phyloP scores from a whole-genome alignment of 805 yeast genomes.

The Candida ulmi region DNA sequence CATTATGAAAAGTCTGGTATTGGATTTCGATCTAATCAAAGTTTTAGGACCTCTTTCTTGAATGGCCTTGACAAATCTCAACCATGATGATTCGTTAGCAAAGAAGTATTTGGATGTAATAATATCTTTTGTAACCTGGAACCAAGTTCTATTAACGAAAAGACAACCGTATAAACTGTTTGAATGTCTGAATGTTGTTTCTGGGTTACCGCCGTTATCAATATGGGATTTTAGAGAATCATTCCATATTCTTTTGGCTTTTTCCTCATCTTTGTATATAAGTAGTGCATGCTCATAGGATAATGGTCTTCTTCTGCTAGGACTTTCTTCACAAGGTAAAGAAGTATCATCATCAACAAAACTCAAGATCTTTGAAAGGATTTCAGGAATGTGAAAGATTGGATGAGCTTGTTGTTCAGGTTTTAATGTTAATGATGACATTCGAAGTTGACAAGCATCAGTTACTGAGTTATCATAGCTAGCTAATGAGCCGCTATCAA shows the following conservation, averaged over 20 bases:
- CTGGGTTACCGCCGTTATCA: constrained; percentile 16
- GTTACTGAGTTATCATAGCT: constrained; percentile 1
- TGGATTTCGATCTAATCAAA: constrained; percentile 19
- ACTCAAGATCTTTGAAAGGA: constrained; percentile 52
- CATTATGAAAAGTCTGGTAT: constrained; percentile 48
- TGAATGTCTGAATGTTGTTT: constrained; percentile 4
- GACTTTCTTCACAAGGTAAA: constrained; percentile 58
- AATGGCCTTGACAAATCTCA: no score
- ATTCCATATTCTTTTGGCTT: constrained; percentile 42
- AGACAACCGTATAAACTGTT: constrained; percentile 53
- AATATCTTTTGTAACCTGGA: constrained; percentile 46
- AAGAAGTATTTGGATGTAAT: constrained; percentile 54
- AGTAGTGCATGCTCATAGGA: constrained; percentile 64
- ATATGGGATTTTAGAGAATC: constrained; percentile 16
- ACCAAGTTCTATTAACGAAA: constrained; percentile 65
- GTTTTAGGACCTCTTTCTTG: not conserved
- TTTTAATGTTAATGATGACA: constrained; percentile 3
- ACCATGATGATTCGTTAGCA: constrained; percentile 39
- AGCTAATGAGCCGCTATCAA: not conserved
- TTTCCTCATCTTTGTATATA: constrained; percentile 49
- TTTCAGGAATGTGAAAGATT: constrained; percentile 75
- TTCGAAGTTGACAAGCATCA: constrained; percentile 6
- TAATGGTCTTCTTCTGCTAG: constrained; percentile 62
- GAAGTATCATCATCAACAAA: constrained; percentile 52
- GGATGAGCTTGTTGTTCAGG: constrained; percentile 8